Base-by-base conservation (phyloP, 345 rosid species). In the Citrus maxima region DNA sequence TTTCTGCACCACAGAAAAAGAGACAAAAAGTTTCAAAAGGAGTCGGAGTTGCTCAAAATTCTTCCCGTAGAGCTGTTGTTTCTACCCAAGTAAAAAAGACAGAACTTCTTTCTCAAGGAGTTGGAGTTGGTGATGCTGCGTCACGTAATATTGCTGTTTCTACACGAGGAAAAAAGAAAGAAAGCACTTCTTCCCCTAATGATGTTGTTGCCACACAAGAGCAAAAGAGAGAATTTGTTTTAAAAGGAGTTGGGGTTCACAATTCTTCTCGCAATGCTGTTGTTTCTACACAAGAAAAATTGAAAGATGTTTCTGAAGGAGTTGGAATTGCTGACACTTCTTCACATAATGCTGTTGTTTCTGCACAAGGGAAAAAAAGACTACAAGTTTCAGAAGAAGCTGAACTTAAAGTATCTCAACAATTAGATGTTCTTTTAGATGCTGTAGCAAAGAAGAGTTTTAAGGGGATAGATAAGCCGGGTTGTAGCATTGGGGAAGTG, bases 401-500 rank as follows among this genome's bases (percentile, higher is more conserved):
- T 49, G 73, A 30, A 54, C 42, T 54, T 25, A 5, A 19, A 2
- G 74, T 71, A 54, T 51, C 74, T 30, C 62, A 21, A 30, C 40
- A 71, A 30, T 30, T 54, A 19, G 40, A 51, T 51, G 27, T 28
- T 34, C 74, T 71, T 71, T 51, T 54, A 10, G 60, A 51, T 30
- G 74, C 74, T 51, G n/a, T 71, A 51, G 61, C 18, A 4, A 54
- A 71, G n/a, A 51, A 54, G 38, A 71, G 19, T 51, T 3, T 54
- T 8, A 19, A 30, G 42, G 62, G 38, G 25, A 51, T 28, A 71
- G 74, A 71, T 71, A 71, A 71, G 74, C 62, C 62, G 2, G 27
- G 74, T 30, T 71, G 62, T 30, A 54, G 74, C 74, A 54, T 71
- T 30, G 19, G 32, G 42, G 74, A 71, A 71, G 74, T 71, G 60